phyloP scores from a whole-genome alignment of 768 basidiomycete species.

The Lenzites betulinus region DNA sequence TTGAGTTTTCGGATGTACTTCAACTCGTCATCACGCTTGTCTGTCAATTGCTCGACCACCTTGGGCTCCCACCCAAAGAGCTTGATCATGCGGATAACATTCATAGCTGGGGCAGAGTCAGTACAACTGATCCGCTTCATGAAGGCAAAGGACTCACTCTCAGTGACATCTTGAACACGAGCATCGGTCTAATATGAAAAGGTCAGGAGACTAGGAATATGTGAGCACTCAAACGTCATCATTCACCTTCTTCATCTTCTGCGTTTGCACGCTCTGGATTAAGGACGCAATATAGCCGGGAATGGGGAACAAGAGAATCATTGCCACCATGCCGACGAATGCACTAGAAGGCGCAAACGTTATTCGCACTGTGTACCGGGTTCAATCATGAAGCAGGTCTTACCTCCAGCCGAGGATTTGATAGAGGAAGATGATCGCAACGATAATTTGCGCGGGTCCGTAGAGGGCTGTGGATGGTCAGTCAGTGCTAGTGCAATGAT shows the following conservation, averaged over 20 bases:
- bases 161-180: conserved; percentile 46
- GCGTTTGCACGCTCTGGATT: conserved; percentile 37
- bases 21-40: conserved; percentile 65
- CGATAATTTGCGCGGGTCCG: conserved; percentile 42
- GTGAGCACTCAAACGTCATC: neutral
- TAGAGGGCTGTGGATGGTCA: conserved; percentile 28
- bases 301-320: conserved; percentile 43
- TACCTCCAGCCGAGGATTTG: conserved; percentile 51
- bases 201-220: neutral
- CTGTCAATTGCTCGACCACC: conserved; percentile 52
- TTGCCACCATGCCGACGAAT: conserved; percentile 45
- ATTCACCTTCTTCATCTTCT: conserved; percentile 44
- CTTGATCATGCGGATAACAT: conserved; percentile 49
- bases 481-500: neutral
- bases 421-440: conserved; percentile 47
- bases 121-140: neutral
- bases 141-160: conserved; percentile 30
- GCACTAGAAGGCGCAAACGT: conserved; percentile 23
- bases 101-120: conserved; percentile 29
- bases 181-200: conserved; percentile 41
- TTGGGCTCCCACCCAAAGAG: conserved; percentile 49
- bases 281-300: conserved; percentile 44
- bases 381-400: conserved; percentile 1
- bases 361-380: neutral
- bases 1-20: conserved; percentile 52